phyloP scores from a whole-genome alignment of 2,329 filamentous ascomycete genomes.

The Pyrenophora teres region DNA sequence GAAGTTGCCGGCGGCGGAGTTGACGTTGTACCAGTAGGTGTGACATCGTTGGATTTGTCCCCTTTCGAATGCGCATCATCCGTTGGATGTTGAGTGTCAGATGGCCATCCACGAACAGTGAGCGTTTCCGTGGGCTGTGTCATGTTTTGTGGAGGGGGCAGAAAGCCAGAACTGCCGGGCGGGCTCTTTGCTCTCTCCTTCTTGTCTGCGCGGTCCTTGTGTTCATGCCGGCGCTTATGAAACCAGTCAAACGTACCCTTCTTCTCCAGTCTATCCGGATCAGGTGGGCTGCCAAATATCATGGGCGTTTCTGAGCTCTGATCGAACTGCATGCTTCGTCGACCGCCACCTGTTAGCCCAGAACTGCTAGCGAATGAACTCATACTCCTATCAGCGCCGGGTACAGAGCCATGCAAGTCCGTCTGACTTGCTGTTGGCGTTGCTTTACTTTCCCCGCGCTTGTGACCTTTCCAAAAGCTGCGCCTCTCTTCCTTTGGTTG shows the following conservation, averaged over 20 bases:
- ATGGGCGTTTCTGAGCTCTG: slow-evolving; percentile 35
- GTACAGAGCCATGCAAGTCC: slow-evolving; percentile 43
- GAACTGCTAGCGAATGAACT: slow-evolving; percentile 46
- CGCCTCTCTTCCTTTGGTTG: slow-evolving; percentile 59
- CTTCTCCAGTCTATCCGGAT: slow-evolving; percentile 54
- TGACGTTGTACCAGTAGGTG: slow-evolving; percentile 25
- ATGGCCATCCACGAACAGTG: slow-evolving; percentile 28
- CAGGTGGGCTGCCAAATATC: slow-evolving; percentile 39
- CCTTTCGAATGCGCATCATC: slow-evolving; percentile 10
- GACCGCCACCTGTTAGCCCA: slow-evolving; percentile 31
- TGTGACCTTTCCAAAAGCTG: slow-evolving; percentile 72
- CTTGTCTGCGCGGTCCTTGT: slow-evolving; percentile 59
- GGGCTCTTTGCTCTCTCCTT: slow-evolving; percentile 60
- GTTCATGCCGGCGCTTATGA: slow-evolving; percentile 66
- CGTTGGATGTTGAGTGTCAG: slow-evolving; percentile 31
- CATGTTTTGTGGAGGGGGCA: slow-evolving; percentile 27
- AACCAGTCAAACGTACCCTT: slow-evolving; percentile 68
- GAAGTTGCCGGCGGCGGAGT: background rate
- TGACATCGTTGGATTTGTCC: slow-evolving; percentile 28
- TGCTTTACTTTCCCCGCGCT: slow-evolving; percentile 41
- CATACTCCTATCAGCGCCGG: slow-evolving; percentile 47
- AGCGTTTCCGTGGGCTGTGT: slow-evolving; percentile 24
- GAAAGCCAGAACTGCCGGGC: slow-evolving; percentile 39
- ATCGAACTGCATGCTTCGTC: slow-evolving; percentile 43
- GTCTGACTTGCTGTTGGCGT: slow-evolving; percentile 45